These are phyloP conservation scores for Exophiala dermatitidis DNA, from an alignment of 2,329 filamentous ascomycete genomes.

Conservation along the genomic window DNA sequence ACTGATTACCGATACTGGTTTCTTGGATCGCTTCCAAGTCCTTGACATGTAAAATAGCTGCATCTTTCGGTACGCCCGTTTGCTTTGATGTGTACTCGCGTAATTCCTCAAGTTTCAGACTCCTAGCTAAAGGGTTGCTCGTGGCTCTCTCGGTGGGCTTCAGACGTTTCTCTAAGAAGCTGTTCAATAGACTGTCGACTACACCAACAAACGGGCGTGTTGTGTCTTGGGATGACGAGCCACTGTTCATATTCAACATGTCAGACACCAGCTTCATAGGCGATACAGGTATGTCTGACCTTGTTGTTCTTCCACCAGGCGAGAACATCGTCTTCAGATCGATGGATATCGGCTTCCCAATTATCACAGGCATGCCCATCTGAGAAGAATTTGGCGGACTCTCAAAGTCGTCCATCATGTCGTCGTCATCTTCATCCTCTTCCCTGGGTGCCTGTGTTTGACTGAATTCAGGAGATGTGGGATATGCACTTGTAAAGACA, in stretches of 20 bases:
- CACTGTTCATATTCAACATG: neutral
- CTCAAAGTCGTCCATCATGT: slow-evolving; percentile 17
- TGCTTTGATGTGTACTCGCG: slow-evolving; percentile 45
- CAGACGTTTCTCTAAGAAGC: slow-evolving; percentile 8
- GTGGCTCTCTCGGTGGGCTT: slow-evolving; percentile 6
- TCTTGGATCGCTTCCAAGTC: slow-evolving; percentile 73
- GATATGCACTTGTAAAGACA: slow-evolving; percentile 18
- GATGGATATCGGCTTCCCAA: slow-evolving; percentile 18
- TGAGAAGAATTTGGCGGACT: neutral
- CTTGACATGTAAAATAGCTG: slow-evolving; percentile 65
- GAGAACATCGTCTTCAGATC: slow-evolving; percentile 19
- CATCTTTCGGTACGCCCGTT: slow-evolving; percentile 11
- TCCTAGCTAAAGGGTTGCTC: slow-evolving; percentile 4
- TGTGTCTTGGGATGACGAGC: neutral
- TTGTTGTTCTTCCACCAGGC: neutral
- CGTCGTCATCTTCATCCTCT: slow-evolving; percentile 24
- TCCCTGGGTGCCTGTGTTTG: slow-evolving; percentile 8
- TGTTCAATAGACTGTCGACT: slow-evolving; percentile 4
- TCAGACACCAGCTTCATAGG: slow-evolving; percentile 9
- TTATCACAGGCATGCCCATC: slow-evolving; percentile 19
- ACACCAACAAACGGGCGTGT: neutral
- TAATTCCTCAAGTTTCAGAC: slow-evolving; percentile 30
- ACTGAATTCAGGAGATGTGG: slow-evolving; percentile 8
- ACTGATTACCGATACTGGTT: slow-evolving; percentile 54
- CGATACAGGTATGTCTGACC: slow-evolving; percentile 3